phyloP scores from a whole-genome alignment of 192 early-diverging fungal genomes.

The Diversispora eburnea region DNA sequence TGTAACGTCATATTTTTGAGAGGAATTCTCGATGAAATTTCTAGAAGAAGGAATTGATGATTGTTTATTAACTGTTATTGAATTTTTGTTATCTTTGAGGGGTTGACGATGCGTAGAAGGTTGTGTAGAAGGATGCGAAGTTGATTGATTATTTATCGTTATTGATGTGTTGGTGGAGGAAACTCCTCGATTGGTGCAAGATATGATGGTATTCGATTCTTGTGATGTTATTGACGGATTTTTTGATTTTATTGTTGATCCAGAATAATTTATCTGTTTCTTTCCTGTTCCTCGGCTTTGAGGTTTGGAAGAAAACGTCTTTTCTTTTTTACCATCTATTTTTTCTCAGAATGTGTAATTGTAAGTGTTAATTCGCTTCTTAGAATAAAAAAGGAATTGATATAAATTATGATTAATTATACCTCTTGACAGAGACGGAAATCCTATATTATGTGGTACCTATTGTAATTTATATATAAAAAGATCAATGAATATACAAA shows the following conservation, averaged over 20 bases:
- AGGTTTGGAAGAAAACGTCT: background rate
- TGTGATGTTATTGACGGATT: background rate
- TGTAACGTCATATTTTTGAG: background rate
- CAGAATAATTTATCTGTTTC: background rate
- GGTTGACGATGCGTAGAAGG: background rate
- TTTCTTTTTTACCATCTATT: conserved; percentile 3
- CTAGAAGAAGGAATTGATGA: background rate
- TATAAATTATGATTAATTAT: background rate
- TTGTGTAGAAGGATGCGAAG: background rate
- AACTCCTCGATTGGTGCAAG: background rate
- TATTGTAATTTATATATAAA: background rate
- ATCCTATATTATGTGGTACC: background rate
- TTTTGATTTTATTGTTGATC: background rate
- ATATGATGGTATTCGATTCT: background rate
- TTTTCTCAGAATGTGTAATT: background rate
- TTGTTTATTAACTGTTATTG: background rate
- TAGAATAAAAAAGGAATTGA: background rate
- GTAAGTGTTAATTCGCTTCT: background rate
- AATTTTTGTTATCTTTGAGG: background rate
- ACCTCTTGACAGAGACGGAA: background rate
- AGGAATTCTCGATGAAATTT: background rate
- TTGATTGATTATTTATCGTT: background rate
- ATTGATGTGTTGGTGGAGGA: background rate
- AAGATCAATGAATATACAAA: background rate
- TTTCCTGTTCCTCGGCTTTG: background rate